Conservation (phyloP, 148 eudicot genomes). For the Camellia lanceoleosa region DNA sequence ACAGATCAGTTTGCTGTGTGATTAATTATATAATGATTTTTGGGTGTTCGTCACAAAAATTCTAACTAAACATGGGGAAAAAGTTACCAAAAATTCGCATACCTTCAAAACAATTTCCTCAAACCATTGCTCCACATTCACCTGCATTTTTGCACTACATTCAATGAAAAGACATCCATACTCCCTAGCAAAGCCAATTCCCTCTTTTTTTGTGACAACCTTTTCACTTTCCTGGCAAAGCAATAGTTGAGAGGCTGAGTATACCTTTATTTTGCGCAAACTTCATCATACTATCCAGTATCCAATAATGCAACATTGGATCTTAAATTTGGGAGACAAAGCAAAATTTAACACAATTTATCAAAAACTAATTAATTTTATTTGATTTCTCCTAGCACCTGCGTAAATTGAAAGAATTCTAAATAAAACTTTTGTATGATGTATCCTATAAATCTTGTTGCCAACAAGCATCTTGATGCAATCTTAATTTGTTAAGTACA, state of each 20-base stretch:
- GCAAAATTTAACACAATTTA: neutral
- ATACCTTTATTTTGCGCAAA: neutral
- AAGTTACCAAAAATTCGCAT: neutral
- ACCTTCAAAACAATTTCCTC: conserved; percentile 72
- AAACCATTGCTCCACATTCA: conserved; percentile 68
- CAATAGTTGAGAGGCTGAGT: neutral
- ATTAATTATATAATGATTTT: neutral
- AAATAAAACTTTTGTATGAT: too few species aligned
- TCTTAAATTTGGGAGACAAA: neutral
- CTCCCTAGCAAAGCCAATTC: conserved; percentile 65
- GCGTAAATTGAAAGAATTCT: too few species aligned
- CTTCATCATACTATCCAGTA: neutral
- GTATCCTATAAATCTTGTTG: conserved; percentile 93
- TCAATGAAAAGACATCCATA: conserved; percentile 65
- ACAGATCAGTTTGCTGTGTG: neutral
- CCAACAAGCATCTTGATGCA: conserved; percentile 99
- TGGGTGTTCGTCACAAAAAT: neutral
- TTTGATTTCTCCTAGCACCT: neutral
- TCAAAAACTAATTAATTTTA: neutral
- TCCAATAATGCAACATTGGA: neutral
- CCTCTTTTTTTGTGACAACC: conserved; percentile 62
- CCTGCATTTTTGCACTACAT: conserved; percentile 65
- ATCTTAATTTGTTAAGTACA: conserved; percentile 90
- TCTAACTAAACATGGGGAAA: neutral
- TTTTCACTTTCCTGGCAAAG: conserved; percentile 61